These are phyloP conservation scores for Aschersonia sp. DNA, from an alignment of 2,329 filamentous ascomycete genomes.

Conservation along the genomic window DNA sequence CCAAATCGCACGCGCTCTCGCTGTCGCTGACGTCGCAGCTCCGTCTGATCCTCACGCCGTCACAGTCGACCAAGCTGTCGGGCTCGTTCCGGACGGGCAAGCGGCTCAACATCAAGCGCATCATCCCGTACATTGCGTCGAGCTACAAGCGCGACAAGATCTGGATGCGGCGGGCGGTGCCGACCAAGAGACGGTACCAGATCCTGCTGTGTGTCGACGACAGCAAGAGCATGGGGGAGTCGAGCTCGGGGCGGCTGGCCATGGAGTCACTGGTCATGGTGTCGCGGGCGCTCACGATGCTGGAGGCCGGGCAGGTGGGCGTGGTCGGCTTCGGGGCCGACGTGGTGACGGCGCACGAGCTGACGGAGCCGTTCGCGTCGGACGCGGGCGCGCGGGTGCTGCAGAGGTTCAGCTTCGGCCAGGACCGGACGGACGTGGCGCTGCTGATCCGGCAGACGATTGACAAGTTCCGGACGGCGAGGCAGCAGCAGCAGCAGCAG, in stretches of 20 bases:
- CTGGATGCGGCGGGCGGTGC: conserved; percentile 90
- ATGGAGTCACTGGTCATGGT: conserved; percentile 93
- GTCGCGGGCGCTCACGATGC: conserved; percentile 72
- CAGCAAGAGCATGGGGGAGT: conserved; percentile 82
- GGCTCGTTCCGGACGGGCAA: conserved; percentile 96
- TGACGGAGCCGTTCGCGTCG: conserved; percentile 65
- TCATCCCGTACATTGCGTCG: conserved; percentile 97
- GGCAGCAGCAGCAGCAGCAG: conserved; percentile 37
- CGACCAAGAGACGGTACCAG: conserved; percentile 89
- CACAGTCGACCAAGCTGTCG: conserved; percentile 87
- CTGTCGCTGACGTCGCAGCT: conserved; percentile 87
- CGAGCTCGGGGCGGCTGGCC: conserved; percentile 60
- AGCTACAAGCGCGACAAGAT: conserved; percentile 99
- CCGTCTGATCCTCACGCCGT: conserved; percentile 86
- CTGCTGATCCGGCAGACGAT: conserved; percentile 66
- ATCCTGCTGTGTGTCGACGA: conserved; percentile 97
- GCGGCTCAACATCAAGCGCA: conserved; percentile 96
- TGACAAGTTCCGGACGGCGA: conserved; percentile 64
- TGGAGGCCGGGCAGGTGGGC: conserved; percentile 88
- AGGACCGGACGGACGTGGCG: conserved; percentile 74
- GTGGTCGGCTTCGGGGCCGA: conserved; percentile 79
- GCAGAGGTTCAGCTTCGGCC: conserved; percentile 70
- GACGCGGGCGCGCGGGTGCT: conserved; percentile 69
- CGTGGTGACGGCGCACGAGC: conserved; percentile 73
- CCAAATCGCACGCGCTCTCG: conserved; percentile 70